These are phyloP conservation scores for Lodderomyces oxycetoniae DNA, from an alignment of 1,139 yeast species.

Conservation along the genomic window DNA sequence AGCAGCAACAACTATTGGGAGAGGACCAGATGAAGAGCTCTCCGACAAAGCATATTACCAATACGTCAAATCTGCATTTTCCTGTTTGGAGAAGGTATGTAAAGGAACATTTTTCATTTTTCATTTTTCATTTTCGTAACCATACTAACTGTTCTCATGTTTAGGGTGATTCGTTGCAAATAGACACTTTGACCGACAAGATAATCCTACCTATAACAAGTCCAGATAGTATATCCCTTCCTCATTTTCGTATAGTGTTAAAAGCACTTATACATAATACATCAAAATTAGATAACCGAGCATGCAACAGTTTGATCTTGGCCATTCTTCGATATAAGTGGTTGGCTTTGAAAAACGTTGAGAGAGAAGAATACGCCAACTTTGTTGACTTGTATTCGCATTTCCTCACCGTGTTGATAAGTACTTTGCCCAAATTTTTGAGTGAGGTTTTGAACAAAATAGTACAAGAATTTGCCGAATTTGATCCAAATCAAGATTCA, in stretches of 20 bases:
- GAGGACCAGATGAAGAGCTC: constrained; percentile 20
- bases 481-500: constrained; percentile 7
- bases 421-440: constrained; percentile 88
- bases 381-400: constrained; percentile 53
- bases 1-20: constrained; percentile 2
- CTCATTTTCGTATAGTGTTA: constrained; percentile 35
- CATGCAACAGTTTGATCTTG: constrained; percentile 29
- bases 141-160: constrained; percentile 18
- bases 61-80: constrained; percentile 64
- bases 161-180: constrained; percentile 34
- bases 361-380: constrained; percentile 24
- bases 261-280: constrained; percentile 32
- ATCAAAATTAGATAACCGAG: constrained; percentile 35
- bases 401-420: constrained; percentile 72
- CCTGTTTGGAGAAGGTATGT: constrained; percentile 60
- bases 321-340: constrained; percentile 48
- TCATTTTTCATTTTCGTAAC: not conserved
- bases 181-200: constrained; percentile 36
- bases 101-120: constrained; percentile 7
- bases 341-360: constrained; percentile 33
- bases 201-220: constrained; percentile 30
- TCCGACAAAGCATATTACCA: constrained; percentile 58
- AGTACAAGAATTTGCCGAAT: constrained; percentile 50
- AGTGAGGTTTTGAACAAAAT: constrained; percentile 69
- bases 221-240: constrained; percentile 31